A percentile compares a stretch with the other conserved stretches of the same genome.
These are phyloP conservation scores for Debaryomyces fabryi DNA, from an alignment of 1,139 yeast species.

Conservation along the genomic window DNA sequence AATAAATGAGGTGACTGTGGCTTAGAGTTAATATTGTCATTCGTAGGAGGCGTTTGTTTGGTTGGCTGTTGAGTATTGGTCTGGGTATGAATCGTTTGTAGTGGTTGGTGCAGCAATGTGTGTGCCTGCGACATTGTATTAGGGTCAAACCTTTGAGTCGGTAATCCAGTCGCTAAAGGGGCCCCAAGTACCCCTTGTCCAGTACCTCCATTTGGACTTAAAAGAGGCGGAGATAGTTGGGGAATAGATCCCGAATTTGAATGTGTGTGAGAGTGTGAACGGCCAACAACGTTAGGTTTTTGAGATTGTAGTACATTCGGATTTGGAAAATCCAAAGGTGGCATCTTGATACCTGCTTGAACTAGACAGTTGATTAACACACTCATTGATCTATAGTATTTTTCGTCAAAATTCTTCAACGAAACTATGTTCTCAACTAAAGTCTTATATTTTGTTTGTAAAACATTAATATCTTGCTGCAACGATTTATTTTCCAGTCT, in stretches of 20 bases:
- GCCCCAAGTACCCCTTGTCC: conserved; percentile 4
- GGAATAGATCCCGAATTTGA: conserved; percentile 5
- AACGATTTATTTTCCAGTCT: conserved; percentile 45
- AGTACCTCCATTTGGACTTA: conserved; percentile 11
- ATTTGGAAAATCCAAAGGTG: conserved; percentile 59
- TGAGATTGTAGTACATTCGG: conserved; percentile 31
- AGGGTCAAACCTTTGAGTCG: conserved; percentile 4
- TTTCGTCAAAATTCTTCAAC: conserved; percentile 57
- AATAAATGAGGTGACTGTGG: conserved; percentile 10
- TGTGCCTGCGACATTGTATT: conserved; percentile 2
- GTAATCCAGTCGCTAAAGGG: background rate
- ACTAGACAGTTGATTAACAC: conserved; percentile 50
- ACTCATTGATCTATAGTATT: conserved; percentile 54
- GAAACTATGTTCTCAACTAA: conserved; percentile 62
- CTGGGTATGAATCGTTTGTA: conserved; percentile 1
- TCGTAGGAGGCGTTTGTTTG: conserved; percentile 8
- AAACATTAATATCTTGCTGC: conserved; percentile 44
- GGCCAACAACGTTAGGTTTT: conserved; percentile 16
- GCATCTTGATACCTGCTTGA: conserved; percentile 68
- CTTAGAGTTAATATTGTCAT: conserved; percentile 9
- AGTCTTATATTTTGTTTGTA: conserved; percentile 63
- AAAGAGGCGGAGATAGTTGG: conserved; percentile 16
- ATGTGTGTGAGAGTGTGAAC: conserved; percentile 9
- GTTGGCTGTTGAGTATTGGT: conserved; percentile 3
- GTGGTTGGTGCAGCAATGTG: conserved; percentile 4